A percentile compares a stretch with the other conserved stretches of the same genome.
phyloP scores from a whole-genome alignment of 495 filamentous ascomycete species.

The Aspergillus affinis region DNA sequence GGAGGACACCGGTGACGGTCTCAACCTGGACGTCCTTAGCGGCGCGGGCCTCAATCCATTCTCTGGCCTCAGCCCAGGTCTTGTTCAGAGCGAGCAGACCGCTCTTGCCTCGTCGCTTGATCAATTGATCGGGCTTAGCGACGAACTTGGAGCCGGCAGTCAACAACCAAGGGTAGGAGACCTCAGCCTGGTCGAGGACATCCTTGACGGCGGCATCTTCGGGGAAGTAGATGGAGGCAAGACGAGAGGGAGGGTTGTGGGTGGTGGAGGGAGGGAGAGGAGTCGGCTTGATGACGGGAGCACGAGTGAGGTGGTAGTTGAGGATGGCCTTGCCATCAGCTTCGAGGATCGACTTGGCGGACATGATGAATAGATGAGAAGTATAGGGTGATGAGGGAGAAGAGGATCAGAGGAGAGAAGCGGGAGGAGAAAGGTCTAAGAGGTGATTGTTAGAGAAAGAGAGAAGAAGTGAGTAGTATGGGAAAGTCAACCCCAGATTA shows the following conservation, averaged over 20 bases:
- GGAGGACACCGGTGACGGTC: conserved; percentile 81
- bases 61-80: conserved; percentile 87
- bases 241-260: conserved; percentile 89
- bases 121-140: conserved; percentile 98
- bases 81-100: conserved; percentile 96
- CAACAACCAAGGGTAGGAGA: conserved; percentile 93
- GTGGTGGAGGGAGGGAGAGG: conserved; percentile 80
- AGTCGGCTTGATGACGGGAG: conserved; percentile 95
- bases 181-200: conserved; percentile 93
- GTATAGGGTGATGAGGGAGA: conserved; percentile 13
- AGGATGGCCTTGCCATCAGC: conserved; percentile 99
- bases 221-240: conserved; percentile 91
- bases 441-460: conserved; percentile 15
- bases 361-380: conserved; percentile 59
- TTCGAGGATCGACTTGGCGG: conserved; percentile 96
- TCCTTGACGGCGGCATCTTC: conserved; percentile 78
- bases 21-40: conserved; percentile 92
- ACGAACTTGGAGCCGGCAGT: conserved; percentile 83
- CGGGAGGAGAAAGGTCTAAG: not conserved
- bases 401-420: conserved; percentile 9
- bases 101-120: conserved; percentile 99
- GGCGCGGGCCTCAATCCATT: conserved; percentile 89
- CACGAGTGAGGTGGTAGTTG: conserved; percentile 99
- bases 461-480: conserved; percentile 23
- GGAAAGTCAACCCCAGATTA: conserved; percentile 28